Evolutionary conservation across 2,329 filamentous ascomycete genomes (phyloP), one percentile per base, ranked within the genome.

Genomic region (Hymenoscyphus salicellus): DNA sequence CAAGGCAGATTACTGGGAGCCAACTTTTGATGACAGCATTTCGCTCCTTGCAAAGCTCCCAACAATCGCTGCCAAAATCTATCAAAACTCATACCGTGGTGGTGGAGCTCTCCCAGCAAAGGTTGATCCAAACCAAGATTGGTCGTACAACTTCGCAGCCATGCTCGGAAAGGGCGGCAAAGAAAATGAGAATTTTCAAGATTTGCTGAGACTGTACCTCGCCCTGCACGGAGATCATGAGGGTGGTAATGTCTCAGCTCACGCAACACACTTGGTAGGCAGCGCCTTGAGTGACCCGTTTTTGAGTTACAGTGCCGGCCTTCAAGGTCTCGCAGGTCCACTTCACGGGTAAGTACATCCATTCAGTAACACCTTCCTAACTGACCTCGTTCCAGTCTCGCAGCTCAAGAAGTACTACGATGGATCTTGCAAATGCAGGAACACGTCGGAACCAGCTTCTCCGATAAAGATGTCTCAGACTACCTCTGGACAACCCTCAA

Each of bases 1-100:
- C 84, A 99, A 98, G 84, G 91, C 92, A 61, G 92, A 97, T 72
- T 98, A 98, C 86, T 99, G 95, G 95, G 95, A 98, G 81, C 92
- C 94, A 16, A 96, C 92, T 55, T 98, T 96, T 76, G 94, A 98
- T 77, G 95, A 99, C 82, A 89, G 86, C 78, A 97, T 99, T 78
- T 92, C 90, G 58, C 85, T 99, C 68, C 86, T 99, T 63, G 95
- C 94, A 68, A 99, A 99, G 84, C 89, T 99, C 62, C 95, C 95
- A 68, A 96, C 92, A 67, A 93, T 99, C 72, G 95, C 95, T 32
- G 95, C 95, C 65, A 96, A 97, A 80, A 97, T 99, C 75, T 97
- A 99, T 84, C 92, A 97, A 75, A 95, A 95, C 78, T 83, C 92
- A 69, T 91, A 95, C 85, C 80, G 83, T 72, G 87, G 93, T 77